Base-by-base conservation (phyloP, 768 basidiomycete genomes). In the Boletus sensibilis region DNA sequence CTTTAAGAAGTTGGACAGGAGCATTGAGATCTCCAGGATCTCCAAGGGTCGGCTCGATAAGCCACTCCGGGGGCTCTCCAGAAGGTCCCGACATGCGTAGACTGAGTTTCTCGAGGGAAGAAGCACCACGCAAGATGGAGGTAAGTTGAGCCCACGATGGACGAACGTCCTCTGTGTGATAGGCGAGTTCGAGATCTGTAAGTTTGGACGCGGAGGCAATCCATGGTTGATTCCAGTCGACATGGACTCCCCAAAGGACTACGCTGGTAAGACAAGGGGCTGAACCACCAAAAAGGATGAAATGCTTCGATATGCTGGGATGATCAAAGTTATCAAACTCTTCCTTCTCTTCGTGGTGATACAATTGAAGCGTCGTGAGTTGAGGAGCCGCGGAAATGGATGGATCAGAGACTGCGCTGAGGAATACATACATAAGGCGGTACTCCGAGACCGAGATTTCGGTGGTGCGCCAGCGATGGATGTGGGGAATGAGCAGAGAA, bases 171-270 rank as follows among this genome's bases (percentile, higher is more conserved):
- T 78, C 74, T 10, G 78, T 68, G 61, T 88, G 87, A 71, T 80
- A 88, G 0, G 83, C 80, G 40, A 90, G 73, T 61, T 86, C 81
- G 21, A 90, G 66, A 16, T 81, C 77, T 23, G 61, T 64, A 29
- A 90, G 71, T 9, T 57, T 62, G 29, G 57, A n/a, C 2, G 67
- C 65, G 4, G 65, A 60, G 6, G 54, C 31, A 29, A 71, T 58
- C 21, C 76, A 65, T 16, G 77, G 73, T 34, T 75, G 72, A 31
- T 78, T 74, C 89, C 89, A 91, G 54, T 84, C 78, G 34, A 90
- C 68, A 58, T 88, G 88, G 5, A 89, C 84, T 38, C 87, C 88
- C 83, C 85, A 88, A 27, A 91, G 74, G 11, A 74, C 72, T 34
- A 82, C 68, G 5, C 71, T 63, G 20, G 67, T 71, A 14, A 91